Evolutionary conservation across 129 eudicot genomes (phyloP).

Genomic region (Daucus carota): DH1_v3.0 NC_030381.2:38353501-38354000

Average conservation of each 20-base stretch:
- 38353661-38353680: neutral
- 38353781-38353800: neutral
- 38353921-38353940: neutral
- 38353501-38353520: conserved; percentile 23
- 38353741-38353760: neutral
- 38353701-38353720: neutral
- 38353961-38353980: neutral
- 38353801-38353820: neutral
- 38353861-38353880: neutral
- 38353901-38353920: neutral
- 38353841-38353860: neutral
- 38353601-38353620: conserved; percentile 45
- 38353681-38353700: neutral
- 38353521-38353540: conserved; percentile 35
- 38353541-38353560: conserved; percentile 24
- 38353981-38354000: neutral
- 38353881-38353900: too few species aligned
- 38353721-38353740: neutral
- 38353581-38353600: conserved; percentile 28
- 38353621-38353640: conserved; percentile 9
- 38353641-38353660: neutral
- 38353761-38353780: neutral
- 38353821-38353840: neutral
- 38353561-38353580: conserved; percentile 21
- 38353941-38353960: too few species aligned